Base-by-base conservation (phyloP, 1,139 yeast genomes). In the Geotrichum phurueaensis region DNA sequence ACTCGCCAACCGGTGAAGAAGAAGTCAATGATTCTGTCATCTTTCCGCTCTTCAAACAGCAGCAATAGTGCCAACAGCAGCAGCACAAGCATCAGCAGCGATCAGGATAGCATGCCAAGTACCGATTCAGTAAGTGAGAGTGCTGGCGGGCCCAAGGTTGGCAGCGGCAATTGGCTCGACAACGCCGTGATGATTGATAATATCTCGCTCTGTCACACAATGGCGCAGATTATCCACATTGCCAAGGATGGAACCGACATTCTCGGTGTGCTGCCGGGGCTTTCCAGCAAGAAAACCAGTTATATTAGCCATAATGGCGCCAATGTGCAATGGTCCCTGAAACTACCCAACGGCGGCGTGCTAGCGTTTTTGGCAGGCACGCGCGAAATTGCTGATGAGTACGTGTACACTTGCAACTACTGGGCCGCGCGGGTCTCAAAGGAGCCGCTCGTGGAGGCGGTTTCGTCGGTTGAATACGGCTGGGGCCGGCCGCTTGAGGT, bases 401-500 rank as follows among this genome's bases (percentile, higher is more conserved):
- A 84, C 71, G 83, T 88, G 43, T 83, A 86, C 66, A 82, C 94
- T 1, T 86, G 96, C 74, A 90, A 90, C 73, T 90, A 89, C 72
- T 90, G 97, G 97, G 90, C 96, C 1, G 87, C 95, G 2, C 81
- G 94, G 66, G 83, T 87, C 47, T 86, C 96, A 15, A 87, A 91
- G 18, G 85, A 88, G 36, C 96, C 96, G 1, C 72, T 80, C 2
- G 74, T 78, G 25, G 85, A 81, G 62, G 75, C 89, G 62, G 83
- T 89, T 13, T 82, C 91, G 1, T 87, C 88, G 53, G 81, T 84
- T 54, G 96, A 90, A 68, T 89, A 85, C 70, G 97, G 97, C 3
- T 91, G 96, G 97, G 82, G 69, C 60, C 57, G 65, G 33, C 75
- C 75, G 2, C 53, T 72, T 7, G 67, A 69, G 59, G 39, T 66